Evolutionary conservation across 2,329 filamentous ascomycete species (phyloP).

Genomic region (Byssoonygena ceratinophila): DNA sequence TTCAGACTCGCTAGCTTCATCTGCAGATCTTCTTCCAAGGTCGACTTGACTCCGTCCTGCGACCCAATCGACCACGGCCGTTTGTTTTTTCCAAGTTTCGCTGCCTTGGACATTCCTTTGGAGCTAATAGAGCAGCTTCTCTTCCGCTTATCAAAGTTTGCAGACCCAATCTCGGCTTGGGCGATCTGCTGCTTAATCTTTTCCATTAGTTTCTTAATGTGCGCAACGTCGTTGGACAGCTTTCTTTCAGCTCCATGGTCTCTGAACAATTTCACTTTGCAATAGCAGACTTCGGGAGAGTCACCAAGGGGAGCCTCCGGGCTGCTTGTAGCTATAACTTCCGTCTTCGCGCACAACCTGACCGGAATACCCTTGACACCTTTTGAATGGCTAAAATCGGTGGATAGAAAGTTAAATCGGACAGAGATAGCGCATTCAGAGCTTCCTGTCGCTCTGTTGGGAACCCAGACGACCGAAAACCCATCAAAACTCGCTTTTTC

Average conservation of each 20-base stretch:
- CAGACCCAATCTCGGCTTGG: slow-evolving; percentile 55
- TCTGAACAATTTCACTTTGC: slow-evolving; percentile 93
- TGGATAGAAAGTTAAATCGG: slow-evolving; percentile 96
- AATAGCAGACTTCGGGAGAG: slow-evolving; percentile 57
- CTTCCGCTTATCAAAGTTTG: slow-evolving; percentile 49
- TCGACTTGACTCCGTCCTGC: slow-evolving; percentile 34
- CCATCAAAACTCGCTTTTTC: slow-evolving; percentile 81
- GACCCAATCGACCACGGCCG: slow-evolving; percentile 84
- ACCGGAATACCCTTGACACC: slow-evolving; percentile 97
- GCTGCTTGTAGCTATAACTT: slow-evolving; percentile 33
- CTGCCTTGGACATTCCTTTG: slow-evolving; percentile 23
- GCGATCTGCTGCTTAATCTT: slow-evolving; percentile 90
- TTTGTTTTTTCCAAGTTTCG: slow-evolving; percentile 65
- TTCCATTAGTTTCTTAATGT: slow-evolving; percentile 93
- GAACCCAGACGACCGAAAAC: slow-evolving; percentile 82
- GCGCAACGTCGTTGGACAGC: slow-evolving; percentile 83
- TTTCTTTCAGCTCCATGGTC: slow-evolving; percentile 94
- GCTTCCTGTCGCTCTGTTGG: slow-evolving; percentile 50
- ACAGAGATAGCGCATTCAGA: slow-evolving; percentile 80
- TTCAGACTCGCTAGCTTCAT: slow-evolving; percentile 36
- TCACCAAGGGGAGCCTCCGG: slow-evolving; percentile 11
- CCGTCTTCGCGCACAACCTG: slow-evolving; percentile 82
- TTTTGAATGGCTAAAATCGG: slow-evolving; percentile 97
- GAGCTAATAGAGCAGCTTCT: slow-evolving; percentile 42
- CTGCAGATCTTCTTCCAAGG: slow-evolving; percentile 37